phyloP scores from a whole-genome alignment of 257 asterid genomes.

The Solanum chiquidenum region DNA sequence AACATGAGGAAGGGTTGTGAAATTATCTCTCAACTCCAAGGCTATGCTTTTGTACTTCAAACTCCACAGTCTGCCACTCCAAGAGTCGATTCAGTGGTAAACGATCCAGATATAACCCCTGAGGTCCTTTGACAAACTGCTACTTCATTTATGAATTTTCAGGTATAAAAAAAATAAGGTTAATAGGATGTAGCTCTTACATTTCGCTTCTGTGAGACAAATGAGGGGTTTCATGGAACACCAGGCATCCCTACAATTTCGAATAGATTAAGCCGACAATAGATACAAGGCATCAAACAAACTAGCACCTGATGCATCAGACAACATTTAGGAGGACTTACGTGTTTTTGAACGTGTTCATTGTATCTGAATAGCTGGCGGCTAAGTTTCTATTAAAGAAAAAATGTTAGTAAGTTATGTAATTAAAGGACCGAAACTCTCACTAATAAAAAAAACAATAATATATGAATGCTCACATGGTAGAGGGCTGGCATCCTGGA shows the following conservation, averaged over 20 bases:
- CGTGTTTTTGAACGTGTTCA: constrained; percentile 21
- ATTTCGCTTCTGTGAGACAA: constrained; percentile 29
- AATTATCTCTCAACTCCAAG: neutral
- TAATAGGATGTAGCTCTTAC: constrained; percentile 21
- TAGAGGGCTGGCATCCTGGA: constrained; percentile 28
- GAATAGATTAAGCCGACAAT: neutral
- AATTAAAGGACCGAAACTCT: neutral
- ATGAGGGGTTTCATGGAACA: constrained; percentile 63
- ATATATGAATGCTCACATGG: constrained; percentile 32
- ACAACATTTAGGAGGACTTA: constrained; percentile 26
- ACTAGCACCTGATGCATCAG: neutral
- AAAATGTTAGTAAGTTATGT: neutral
- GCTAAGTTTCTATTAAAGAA: constrained; percentile 52
- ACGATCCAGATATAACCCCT: neutral
- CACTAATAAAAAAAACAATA: neutral
- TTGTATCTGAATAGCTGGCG: constrained; percentile 52
- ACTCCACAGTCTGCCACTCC: neutral
- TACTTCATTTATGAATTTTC: neutral
- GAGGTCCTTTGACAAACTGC: neutral
- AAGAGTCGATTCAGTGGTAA: neutral
- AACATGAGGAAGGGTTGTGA: neutral
- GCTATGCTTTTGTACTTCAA: neutral
- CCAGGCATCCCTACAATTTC: constrained; percentile 37
- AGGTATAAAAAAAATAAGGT: neutral
- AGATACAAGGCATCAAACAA: neutral